Percentiles rank a stretch among this genome's conserved stretches.
Conservation (phyloP, 2,329 filamentous ascomycete species). For the Plenodomus lindquistii region DNA sequence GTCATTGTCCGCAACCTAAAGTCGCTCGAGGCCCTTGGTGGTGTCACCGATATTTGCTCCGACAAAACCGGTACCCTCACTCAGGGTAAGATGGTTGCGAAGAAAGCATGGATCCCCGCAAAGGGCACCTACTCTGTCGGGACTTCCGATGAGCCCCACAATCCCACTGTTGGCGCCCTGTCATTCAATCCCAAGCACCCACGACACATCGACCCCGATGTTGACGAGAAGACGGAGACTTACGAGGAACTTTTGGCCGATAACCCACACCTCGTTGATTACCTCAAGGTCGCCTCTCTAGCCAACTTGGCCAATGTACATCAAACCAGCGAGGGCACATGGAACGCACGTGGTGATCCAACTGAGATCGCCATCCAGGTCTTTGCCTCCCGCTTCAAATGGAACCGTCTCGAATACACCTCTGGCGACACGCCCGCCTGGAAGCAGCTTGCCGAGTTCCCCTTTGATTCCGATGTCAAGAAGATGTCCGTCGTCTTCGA, state of each 20-base stretch:
- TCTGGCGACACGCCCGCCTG: constrained; percentile 32
- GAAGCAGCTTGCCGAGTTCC: constrained; percentile 63
- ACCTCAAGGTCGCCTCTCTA: constrained; percentile 40
- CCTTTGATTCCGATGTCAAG: constrained; percentile 74
- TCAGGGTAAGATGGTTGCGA: constrained; percentile 42
- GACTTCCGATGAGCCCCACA: constrained; percentile 31
- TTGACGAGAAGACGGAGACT: constrained; percentile 25
- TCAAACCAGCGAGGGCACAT: constrained; percentile 45
- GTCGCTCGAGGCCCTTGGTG: constrained; percentile 43
- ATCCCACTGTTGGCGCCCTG: constrained; percentile 37
- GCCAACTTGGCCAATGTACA: constrained; percentile 58
- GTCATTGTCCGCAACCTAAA: constrained; percentile 44
- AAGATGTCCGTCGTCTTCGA: constrained; percentile 73
- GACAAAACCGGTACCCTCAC: constrained; percentile 41
- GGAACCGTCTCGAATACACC: constrained; percentile 54
- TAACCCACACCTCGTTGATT: constrained; percentile 37
- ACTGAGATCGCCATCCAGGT: constrained; percentile 77
- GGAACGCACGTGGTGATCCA: constrained; percentile 42
- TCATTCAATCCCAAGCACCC: constrained; percentile 31
- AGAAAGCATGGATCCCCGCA: constrained; percentile 41
- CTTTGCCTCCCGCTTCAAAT: constrained; percentile 70
- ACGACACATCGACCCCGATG: constrained; percentile 34
- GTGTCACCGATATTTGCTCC: constrained; percentile 41
- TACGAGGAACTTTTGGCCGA: constrained; percentile 31
- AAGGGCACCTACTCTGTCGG: constrained; percentile 40